These are phyloP conservation scores for Ostreobium quekettii DNA, from an alignment of 139 green algal genomes.

Conservation along the genomic window DNA sequence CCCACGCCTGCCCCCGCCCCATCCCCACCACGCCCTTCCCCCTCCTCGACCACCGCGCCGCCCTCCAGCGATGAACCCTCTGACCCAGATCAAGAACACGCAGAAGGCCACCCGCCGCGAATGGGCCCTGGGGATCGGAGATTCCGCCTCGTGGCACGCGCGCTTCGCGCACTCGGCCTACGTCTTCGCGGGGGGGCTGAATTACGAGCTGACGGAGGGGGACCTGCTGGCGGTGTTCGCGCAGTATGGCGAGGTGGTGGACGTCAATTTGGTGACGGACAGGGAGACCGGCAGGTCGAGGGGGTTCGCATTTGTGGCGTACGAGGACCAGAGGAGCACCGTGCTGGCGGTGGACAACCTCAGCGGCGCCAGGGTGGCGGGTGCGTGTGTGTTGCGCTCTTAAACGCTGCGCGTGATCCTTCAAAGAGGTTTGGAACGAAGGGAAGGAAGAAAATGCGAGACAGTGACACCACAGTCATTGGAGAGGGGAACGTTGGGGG, in stretches of 20 bases:
- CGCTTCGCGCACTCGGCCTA: conserved; percentile 90
- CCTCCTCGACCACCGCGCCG: too few species aligned
- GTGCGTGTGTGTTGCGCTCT: too few species aligned
- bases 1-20: too few species aligned
- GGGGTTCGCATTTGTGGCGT: conserved; percentile 94
- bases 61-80: conserved; percentile 79
- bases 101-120: conserved; percentile 70
- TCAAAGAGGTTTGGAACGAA: too few species aligned
- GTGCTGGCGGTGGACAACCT: conserved; percentile 97
- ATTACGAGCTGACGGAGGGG: conserved; percentile 86
- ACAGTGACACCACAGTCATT: too few species aligned
- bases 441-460: too few species aligned
- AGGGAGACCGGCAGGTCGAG: conserved; percentile 58
- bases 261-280: conserved; percentile 78
- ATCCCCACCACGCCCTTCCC: too few species aligned
- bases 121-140: conserved; percentile 57
- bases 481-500: too few species aligned
- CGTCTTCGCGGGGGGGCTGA: conserved; percentile 78
- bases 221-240: conserved; percentile 94
- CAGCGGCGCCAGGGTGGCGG: conserved; percentile 72
- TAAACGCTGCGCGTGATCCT: too few species aligned
- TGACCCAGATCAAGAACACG: conserved; percentile 95
- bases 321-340: conserved; percentile 96
- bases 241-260: conserved; percentile 95
- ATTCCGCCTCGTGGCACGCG: conserved; percentile 88